These are phyloP conservation scores for Neurospora africana DNA, from an alignment of 495 filamentous ascomycete species.

Conservation along the genomic window DNA sequence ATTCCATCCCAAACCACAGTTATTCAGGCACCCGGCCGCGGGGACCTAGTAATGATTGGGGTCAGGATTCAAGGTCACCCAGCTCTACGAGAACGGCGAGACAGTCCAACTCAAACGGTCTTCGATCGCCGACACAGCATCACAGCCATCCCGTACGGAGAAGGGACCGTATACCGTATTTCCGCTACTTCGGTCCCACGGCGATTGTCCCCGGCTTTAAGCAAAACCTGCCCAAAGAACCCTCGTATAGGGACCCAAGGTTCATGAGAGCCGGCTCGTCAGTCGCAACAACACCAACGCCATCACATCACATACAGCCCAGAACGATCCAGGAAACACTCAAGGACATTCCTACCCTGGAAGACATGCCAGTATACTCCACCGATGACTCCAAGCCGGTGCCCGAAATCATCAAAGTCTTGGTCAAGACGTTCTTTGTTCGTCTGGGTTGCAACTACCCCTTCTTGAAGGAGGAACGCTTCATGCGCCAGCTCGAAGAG, in stretches of 20 bases:
- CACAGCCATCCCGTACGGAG: slow-evolving; percentile 23
- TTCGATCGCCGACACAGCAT: slow-evolving; percentile 31
- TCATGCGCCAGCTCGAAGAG: slow-evolving; percentile 59
- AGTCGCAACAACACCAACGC: slow-evolving; percentile 9
- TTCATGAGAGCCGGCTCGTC: neutral
- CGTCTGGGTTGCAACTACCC: slow-evolving; percentile 76
- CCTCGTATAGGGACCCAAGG: neutral
- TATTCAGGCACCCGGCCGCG: slow-evolving; percentile 6
- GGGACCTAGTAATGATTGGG: slow-evolving; percentile 20
- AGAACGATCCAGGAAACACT: slow-evolving; percentile 42
- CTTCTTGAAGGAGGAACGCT: slow-evolving; percentile 60
- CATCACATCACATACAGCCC: slow-evolving; percentile 15
- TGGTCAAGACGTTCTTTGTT: slow-evolving; percentile 67
- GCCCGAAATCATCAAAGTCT: slow-evolving; percentile 58
- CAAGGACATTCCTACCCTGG: slow-evolving; percentile 54
- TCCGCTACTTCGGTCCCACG: slow-evolving; percentile 78
- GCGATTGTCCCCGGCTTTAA: slow-evolving; percentile 89
- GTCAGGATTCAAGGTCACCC: slow-evolving; percentile 16
- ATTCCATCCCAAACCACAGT: slow-evolving; percentile 16
- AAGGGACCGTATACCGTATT: slow-evolving; percentile 69
- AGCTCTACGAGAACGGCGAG: slow-evolving; percentile 11
- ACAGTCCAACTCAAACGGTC: slow-evolving; percentile 20
- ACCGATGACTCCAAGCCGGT: slow-evolving; percentile 54
- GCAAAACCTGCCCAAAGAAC: slow-evolving; percentile 52
- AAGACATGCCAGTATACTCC: slow-evolving; percentile 73